phyloP scores from a whole-genome alignment of 2,329 filamentous ascomycete genomes.

The Diaporthe sp. region DNA sequence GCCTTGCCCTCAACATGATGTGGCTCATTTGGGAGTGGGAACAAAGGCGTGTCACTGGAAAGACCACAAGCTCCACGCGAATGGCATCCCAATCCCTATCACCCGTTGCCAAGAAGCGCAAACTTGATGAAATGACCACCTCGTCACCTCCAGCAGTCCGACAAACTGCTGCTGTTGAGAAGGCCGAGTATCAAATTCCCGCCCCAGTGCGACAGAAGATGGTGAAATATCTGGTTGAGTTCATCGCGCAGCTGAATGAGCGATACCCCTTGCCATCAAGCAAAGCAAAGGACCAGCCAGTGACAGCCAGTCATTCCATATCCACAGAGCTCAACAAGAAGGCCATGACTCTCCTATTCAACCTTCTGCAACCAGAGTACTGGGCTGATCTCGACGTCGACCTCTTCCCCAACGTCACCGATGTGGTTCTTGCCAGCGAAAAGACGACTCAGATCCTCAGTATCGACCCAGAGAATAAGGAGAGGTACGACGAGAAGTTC shows the following conservation, averaged over 20 bases:
- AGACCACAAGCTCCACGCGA: conserved; percentile 54
- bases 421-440: conserved; percentile 86
- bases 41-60: conserved; percentile 80
- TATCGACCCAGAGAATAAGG: conserved; percentile 73
- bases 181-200: conserved; percentile 77
- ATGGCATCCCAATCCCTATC: conserved; percentile 71
- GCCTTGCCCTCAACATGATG: conserved; percentile 91
- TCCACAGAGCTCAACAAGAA: conserved; percentile 87
- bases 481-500: conserved; percentile 86
- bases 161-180: conserved; percentile 62
- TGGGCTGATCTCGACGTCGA: conserved; percentile 96
- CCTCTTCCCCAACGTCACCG: conserved; percentile 89
- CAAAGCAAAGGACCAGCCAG: conserved; percentile 70
- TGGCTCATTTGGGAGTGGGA: conserved; percentile 95
- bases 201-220: conserved; percentile 79
- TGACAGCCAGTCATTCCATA: conserved; percentile 63
- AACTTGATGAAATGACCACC: conserved; percentile 72
- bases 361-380: conserved; percentile 86
- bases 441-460: conserved; percentile 74
- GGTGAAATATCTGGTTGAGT: conserved; percentile 95
- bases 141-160: conserved; percentile 68
- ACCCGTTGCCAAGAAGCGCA: conserved; percentile 81
- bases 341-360: conserved; percentile 83
- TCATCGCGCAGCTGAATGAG: conserved; percentile 91
- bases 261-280: conserved; percentile 83